These are phyloP conservation scores for Aspergillus nomiae DNA, from an alignment of 2,329 filamentous ascomycete genomes.

Conservation along the genomic window DNA sequence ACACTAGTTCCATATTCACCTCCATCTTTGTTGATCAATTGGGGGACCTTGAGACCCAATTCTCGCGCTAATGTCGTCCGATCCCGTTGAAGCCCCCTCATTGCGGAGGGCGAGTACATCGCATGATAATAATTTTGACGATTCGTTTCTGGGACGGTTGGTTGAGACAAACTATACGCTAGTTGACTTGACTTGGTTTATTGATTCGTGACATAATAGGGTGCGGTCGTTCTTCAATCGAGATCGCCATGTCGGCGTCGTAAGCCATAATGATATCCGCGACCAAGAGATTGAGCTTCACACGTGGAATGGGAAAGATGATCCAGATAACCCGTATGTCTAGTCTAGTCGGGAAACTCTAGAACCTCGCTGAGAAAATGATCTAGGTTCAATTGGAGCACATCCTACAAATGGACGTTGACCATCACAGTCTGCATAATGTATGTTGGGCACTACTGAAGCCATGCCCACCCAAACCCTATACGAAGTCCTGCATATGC, in stretches of 20 bases:
- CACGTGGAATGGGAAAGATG: conserved; percentile 30
- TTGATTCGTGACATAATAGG: conserved; percentile 10
- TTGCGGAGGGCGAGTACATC: conserved; percentile 21
- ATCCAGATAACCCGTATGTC: conserved; percentile 34
- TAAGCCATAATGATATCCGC: conserved; percentile 24
- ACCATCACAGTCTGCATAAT: conserved; percentile 48
- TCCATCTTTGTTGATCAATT: conserved; percentile 2
- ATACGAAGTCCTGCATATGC: neutral
- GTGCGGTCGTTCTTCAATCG: conserved; percentile 26
- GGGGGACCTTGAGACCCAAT: neutral
- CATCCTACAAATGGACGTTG: conserved; percentile 44
- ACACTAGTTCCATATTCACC: neutral
- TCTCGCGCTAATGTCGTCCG: conserved; percentile 2
- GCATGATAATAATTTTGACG: conserved; percentile 28
- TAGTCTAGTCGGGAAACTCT: neutral
- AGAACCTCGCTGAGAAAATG: neutral
- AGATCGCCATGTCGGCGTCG: conserved; percentile 28
- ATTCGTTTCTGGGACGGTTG: conserved; percentile 26
- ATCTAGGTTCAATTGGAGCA: conserved; percentile 45
- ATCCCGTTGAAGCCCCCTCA: conserved; percentile 1
- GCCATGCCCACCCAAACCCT: neutral
- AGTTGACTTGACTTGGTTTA: neutral
- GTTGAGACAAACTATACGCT: neutral
- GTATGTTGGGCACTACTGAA: conserved; percentile 16
- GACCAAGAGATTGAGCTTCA: conserved; percentile 30